Conservation (phyloP, 2,329 filamentous ascomycete genomes). For the Alternaria sp. region DNA sequence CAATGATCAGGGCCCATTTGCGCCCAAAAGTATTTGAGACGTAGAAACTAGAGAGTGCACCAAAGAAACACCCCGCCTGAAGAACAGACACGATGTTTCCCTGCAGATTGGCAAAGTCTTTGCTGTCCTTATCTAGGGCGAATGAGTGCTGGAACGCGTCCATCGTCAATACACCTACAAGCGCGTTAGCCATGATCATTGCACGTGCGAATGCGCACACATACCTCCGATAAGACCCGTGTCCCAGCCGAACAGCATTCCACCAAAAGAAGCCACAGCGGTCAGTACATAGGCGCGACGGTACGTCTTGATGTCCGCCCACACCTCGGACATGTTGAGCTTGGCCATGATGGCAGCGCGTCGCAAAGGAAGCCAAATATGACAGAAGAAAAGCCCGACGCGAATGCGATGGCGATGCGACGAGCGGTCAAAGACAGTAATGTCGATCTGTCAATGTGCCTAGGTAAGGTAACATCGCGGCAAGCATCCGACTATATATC, state of each 20-base stretch:
- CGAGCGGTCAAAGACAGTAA: neutral
- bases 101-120: conserved; percentile 48
- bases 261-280: conserved; percentile 52
- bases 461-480: neutral
- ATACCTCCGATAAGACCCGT: conserved; percentile 42
- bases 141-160: conserved; percentile 53
- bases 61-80: conserved; percentile 55
- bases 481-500: conserved; percentile 5
- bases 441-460: neutral
- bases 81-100: conserved; percentile 55
- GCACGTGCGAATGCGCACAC: neutral
- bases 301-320: conserved; percentile 50
- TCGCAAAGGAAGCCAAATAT: neutral
- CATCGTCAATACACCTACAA: conserved; percentile 51
- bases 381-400: neutral
- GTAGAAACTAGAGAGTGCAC: conserved; percentile 52
- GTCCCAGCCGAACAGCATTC: conserved; percentile 47
- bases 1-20: conserved; percentile 50
- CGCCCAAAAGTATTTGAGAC: conserved; percentile 51
- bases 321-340: conserved; percentile 41
- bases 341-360: conserved; percentile 35
- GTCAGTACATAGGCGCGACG: conserved; percentile 51
- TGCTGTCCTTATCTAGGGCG: conserved; percentile 40
- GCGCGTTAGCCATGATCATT: neutral
- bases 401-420: neutral